phyloP scores from a whole-genome alignment of 768 basidiomycete species.

The Russula emetica region DNA sequence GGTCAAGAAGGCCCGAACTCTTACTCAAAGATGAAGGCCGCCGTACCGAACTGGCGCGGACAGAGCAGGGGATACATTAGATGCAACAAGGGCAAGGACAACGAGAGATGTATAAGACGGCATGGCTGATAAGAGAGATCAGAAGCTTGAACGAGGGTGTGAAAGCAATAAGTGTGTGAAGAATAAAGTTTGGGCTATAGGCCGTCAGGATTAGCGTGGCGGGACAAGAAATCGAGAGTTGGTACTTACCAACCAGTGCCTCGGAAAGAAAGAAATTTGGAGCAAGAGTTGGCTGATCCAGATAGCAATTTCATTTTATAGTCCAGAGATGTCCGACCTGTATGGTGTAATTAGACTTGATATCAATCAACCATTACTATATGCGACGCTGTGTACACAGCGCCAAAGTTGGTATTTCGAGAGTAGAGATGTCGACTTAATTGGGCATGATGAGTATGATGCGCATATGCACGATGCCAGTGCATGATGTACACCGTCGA shows the following conservation, averaged over 20 bases:
- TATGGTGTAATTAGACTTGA: not conserved
- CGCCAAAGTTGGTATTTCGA: not conserved
- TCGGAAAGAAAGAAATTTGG: not conserved
- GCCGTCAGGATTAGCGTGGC: not conserved
- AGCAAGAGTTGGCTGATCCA: not conserved
- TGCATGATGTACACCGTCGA: not conserved
- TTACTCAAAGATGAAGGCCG: not conserved
- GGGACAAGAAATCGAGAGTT: not conserved
- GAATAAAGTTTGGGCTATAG: conserved; percentile 2
- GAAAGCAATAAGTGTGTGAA: not conserved
- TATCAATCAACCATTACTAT: not conserved
- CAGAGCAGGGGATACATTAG: conserved; percentile 1
- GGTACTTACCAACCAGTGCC: conserved; percentile 20
- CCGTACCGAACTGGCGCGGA: conserved; percentile 1
- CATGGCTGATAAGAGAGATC: not conserved
- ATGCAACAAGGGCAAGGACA: conserved; percentile 2
- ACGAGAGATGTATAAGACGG: not conserved
- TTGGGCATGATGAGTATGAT: not conserved
- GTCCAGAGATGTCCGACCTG: not conserved
- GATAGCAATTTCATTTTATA: not conserved
- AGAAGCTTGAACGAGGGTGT: not conserved
- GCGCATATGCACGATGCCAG: too few species aligned
- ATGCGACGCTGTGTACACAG: not conserved
- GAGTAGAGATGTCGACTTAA: not conserved
- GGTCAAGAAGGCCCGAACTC: not conserved